phyloP scores from a whole-genome alignment of 768 basidiomycete species.

The Suillus fuscotomentosus region DNA sequence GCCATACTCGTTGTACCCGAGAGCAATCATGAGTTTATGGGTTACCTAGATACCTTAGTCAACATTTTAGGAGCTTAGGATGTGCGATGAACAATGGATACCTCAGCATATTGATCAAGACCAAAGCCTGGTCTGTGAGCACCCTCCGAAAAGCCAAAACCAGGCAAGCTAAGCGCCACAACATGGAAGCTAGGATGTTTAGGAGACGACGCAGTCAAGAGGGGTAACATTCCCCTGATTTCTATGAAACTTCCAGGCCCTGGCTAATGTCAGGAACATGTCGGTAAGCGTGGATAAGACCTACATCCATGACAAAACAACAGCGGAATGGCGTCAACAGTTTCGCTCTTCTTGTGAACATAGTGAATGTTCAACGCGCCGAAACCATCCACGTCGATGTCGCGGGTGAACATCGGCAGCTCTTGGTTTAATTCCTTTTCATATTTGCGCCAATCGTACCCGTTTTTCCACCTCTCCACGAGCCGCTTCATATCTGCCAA shows the following conservation, averaged over 20 bases:
- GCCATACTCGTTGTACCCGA: constrained; percentile 26
- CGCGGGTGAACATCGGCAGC: constrained; percentile 39
- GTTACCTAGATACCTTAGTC: constrained; percentile 32
- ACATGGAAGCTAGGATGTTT: constrained; percentile 61
- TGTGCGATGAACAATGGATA: constrained; percentile 12
- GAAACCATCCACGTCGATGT: constrained; percentile 47
- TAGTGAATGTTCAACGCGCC: constrained; percentile 56
- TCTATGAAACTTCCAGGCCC: constrained; percentile 66
- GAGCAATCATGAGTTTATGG: constrained; percentile 46
- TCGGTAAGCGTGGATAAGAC: not conserved
- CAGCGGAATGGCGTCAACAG: constrained; percentile 50
- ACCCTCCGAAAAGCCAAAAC: constrained; percentile 58
- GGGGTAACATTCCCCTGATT: constrained; percentile 49
- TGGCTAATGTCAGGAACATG: constrained; percentile 14
- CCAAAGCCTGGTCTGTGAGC: constrained; percentile 52
- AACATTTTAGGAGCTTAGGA: not conserved
- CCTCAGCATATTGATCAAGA: constrained; percentile 52
- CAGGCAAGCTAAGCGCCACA: constrained; percentile 33
- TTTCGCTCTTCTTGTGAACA: constrained; percentile 50
- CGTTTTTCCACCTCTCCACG: constrained; percentile 47
- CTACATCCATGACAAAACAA: constrained; percentile 61
- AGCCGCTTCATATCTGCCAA: constrained; percentile 49
- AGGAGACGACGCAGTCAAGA: constrained; percentile 40
- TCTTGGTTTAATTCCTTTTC: constrained; percentile 47
- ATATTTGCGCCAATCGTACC: constrained; percentile 54